Conservation (phyloP, 1,139 yeast species). For the Kodamaea anthophila region DNA sequence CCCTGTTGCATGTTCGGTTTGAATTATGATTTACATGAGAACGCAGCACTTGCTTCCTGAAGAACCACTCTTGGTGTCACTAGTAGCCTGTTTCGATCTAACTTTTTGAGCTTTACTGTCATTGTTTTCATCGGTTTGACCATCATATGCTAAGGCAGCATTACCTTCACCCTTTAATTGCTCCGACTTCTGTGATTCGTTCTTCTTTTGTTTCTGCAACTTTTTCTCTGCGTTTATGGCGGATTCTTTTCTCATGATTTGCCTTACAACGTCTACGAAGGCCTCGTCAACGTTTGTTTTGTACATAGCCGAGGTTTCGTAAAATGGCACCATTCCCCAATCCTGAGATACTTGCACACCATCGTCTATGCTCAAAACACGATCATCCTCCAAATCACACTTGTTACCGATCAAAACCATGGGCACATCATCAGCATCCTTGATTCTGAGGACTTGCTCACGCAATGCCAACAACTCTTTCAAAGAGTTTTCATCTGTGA, state of each 20-base stretch:
- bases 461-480: conserved; percentile 75
- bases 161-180: conserved; percentile 4
- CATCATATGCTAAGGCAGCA: no score
- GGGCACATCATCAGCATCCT: conserved; percentile 72
- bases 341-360: conserved; percentile 76
- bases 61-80: conserved; percentile 10
- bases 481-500: conserved; percentile 81
- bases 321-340: conserved; percentile 87
- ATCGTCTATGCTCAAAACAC: conserved; percentile 72
- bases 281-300: conserved; percentile 89
- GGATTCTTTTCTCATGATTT: conserved; percentile 73
- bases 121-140: conserved; percentile 3
- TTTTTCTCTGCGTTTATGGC: conserved; percentile 43
- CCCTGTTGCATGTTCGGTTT: background rate
- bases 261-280: conserved; percentile 83
- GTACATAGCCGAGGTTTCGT: conserved; percentile 90
- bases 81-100: conserved; percentile 13
- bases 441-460: conserved; percentile 85
- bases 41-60: conserved; percentile 13
- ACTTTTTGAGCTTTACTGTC: conserved; percentile 8
- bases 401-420: conserved; percentile 88
- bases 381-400: conserved; percentile 69
- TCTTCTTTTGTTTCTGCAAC: conserved; percentile 36
- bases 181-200: conserved; percentile 2
- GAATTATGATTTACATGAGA: conserved; percentile 12